phyloP scores from a whole-genome alignment of 768 basidiomycete species.

The Arthromyces matolae region DNA sequence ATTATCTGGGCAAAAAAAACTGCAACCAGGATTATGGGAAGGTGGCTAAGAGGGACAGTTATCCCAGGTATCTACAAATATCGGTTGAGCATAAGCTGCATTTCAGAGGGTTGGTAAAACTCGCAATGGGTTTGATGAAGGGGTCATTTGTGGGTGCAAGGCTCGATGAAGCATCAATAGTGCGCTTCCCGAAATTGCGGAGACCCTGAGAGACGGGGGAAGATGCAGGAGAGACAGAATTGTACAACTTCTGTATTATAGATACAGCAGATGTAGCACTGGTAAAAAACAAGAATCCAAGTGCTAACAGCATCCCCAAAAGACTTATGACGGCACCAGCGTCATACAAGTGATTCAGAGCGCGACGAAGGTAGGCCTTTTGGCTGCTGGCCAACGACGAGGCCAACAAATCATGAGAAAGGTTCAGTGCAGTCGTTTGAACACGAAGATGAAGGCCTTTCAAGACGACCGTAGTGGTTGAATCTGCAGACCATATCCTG shows the following conservation, averaged over 20 bases:
- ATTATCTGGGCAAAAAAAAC: constrained; percentile 64
- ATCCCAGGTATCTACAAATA: constrained; percentile 69
- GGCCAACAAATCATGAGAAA: constrained; percentile 42
- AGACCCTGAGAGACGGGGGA: background rate
- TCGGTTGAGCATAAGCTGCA: background rate
- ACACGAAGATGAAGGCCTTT: constrained; percentile 34
- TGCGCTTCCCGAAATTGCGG: constrained; percentile 8
- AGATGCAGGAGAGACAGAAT: background rate
- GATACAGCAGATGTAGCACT: constrained; percentile 15
- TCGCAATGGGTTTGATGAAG: constrained; percentile 30
- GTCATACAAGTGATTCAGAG: constrained; percentile 43
- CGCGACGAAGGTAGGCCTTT: constrained; percentile 21
- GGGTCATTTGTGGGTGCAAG: background rate
- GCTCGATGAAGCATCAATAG: background rate
- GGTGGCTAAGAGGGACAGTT: constrained; percentile 70
- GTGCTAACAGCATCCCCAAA: constrained; percentile 44
- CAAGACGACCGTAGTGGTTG: constrained; percentile 21
- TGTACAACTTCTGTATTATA: constrained; percentile 5
- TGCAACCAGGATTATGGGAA: constrained; percentile 61
- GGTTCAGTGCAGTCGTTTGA: constrained; percentile 50
- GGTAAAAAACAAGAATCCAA: constrained; percentile 40
- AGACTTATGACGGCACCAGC: constrained; percentile 42
- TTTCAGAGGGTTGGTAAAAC: constrained; percentile 15
- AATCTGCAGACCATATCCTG: constrained; percentile 15
- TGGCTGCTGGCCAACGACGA: constrained; percentile 28